Evolutionary conservation across 106 monocot species (phyloP).

Genomic region (Acanthochlamys bracteata): DNA sequence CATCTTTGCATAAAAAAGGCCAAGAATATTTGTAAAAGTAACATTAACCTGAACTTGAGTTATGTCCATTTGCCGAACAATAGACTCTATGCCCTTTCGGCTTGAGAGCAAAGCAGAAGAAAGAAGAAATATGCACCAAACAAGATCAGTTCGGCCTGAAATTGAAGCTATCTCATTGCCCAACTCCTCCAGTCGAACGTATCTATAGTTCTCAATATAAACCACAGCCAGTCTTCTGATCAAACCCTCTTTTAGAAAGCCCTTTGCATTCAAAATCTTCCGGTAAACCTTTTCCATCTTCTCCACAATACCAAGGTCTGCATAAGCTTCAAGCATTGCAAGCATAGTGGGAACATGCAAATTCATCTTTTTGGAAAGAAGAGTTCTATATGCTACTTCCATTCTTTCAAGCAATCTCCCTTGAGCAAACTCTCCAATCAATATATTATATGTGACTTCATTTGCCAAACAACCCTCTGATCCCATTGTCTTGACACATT

Average conservation of each 20-base stretch:
- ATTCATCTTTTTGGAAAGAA: conserved; percentile 56
- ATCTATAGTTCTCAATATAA: conserved; percentile 49
- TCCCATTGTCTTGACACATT: conserved; percentile 61
- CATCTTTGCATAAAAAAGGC: conserved; percentile 49
- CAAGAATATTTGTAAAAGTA: conserved; percentile 53
- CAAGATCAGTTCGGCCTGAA: conserved; percentile 42
- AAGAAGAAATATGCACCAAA: conserved; percentile 62
- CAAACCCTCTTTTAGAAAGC: conserved; percentile 40
- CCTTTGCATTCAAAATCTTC: conserved; percentile 30
- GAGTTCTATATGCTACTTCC: conserved; percentile 41
- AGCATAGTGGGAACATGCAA: conserved; percentile 36
- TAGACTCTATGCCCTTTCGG: conserved; percentile 51
- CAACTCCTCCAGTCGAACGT: conserved; percentile 54
- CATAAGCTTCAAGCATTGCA: conserved; percentile 66
- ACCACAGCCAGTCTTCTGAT: conserved; percentile 55
- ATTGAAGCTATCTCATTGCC: conserved; percentile 39
- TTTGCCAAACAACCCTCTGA: conserved; percentile 43
- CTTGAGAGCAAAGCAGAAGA: conserved; percentile 49
- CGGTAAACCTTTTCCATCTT: conserved; percentile 46
- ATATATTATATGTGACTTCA: conserved; percentile 55
- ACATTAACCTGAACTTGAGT: conserved; percentile 26
- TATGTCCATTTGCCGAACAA: conserved; percentile 45
- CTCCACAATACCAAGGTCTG: conserved; percentile 49
- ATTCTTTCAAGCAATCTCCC: conserved; percentile 51
- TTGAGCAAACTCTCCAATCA: conserved; percentile 47